Conservation (phyloP, 148 eudicot species). For the Beta vulgaris region DNA sequence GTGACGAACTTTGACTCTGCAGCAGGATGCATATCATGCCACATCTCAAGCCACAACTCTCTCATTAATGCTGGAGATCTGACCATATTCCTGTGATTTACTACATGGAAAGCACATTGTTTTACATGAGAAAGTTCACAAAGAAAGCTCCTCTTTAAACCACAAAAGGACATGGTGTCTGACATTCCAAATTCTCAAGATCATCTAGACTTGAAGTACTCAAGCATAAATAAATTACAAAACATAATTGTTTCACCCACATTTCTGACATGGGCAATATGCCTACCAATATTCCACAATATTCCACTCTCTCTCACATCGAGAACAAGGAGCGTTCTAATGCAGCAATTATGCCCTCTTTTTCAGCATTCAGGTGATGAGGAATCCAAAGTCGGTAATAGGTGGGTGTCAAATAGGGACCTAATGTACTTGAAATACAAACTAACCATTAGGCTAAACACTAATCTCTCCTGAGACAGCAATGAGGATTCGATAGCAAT, state of each 20-base stretch:
- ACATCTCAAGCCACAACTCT: slow-evolving; percentile 98
- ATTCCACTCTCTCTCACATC: background rate
- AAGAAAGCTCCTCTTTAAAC: background rate
- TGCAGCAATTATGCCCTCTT: background rate
- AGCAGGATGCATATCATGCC: slow-evolving; percentile 94
- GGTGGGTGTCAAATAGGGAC: background rate
- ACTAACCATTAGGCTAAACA: background rate
- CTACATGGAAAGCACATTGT: slow-evolving; percentile 41
- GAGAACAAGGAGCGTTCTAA: background rate
- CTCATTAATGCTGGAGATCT: slow-evolving; percentile 85
- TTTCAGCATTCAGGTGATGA: background rate
- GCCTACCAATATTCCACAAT: background rate
- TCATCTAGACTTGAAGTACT: background rate
- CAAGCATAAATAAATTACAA: background rate
- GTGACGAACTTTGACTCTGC: slow-evolving; percentile 75
- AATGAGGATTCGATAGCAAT: background rate
- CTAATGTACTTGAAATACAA: background rate
- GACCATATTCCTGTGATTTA: slow-evolving; percentile 94
- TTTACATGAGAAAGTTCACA: slow-evolving; percentile 5
- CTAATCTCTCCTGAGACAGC: background rate
- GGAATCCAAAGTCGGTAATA: background rate
- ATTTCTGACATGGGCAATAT: background rate
- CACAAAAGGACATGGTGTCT: background rate
- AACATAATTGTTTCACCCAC: background rate
- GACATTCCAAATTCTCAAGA: background rate